A percentile compares a stretch with the other conserved stretches of the same genome.
phyloP scores from a whole-genome alignment of 306 rosid genomes.

The Prunus armeniaca region DNA sequence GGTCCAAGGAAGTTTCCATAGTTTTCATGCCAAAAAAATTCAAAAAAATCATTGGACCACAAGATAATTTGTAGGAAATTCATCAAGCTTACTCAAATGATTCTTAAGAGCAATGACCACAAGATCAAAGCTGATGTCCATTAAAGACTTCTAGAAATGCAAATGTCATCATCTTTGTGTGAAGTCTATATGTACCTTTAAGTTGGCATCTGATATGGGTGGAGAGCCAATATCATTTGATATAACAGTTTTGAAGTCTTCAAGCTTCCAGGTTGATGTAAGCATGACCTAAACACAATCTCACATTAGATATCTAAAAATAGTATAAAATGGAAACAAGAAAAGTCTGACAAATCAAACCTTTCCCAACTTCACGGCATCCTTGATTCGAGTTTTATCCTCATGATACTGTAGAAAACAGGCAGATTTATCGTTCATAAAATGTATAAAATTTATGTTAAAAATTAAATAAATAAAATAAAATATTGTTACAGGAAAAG shows the following conservation, averaged over 20 bases:
- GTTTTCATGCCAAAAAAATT: not conserved
- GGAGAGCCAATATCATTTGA: conserved; percentile 53
- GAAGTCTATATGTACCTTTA: conserved; percentile 47
- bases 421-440: conserved; percentile 11
- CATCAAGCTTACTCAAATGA: not conserved
- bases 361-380: conserved; percentile 82
- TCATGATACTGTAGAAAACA: conserved; percentile 64
- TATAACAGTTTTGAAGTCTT: conserved; percentile 59
- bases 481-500: not conserved
- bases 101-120: not conserved
- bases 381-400: conserved; percentile 68
- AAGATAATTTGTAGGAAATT: not conserved
- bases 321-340: conserved; percentile 20
- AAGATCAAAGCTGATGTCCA: not conserved
- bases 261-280: conserved; percentile 61
- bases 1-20: not conserved
- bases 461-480: not conserved
- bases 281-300: conserved; percentile 49
- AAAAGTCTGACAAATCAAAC: conserved; percentile 38
- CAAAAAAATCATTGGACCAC: not conserved
- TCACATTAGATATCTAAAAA: conserved; percentile 22
- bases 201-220: conserved; percentile 62
- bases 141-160: not conserved
- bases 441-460: conserved; percentile 4
- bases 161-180: not conserved